Percentiles rank a stretch among this genome's conserved stretches.
Conservation (phyloP, 1,284 basidiomycete species). For the Ustilago xerochloae region DNA sequence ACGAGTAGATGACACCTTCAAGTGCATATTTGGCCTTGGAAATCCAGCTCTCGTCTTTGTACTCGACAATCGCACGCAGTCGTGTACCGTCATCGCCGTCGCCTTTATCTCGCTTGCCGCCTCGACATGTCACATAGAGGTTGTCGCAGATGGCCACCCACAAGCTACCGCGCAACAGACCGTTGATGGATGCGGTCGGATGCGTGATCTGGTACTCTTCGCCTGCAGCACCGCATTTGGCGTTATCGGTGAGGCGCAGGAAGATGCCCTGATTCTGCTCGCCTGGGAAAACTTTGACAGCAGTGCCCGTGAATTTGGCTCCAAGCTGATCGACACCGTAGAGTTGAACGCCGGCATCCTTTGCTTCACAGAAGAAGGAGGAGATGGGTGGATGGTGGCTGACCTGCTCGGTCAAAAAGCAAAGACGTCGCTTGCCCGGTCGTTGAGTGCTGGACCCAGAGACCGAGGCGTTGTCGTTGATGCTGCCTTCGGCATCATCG, state of each 20-base stretch:
- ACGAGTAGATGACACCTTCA: constrained; percentile 90
- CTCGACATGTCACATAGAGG: constrained; percentile 84
- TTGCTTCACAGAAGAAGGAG: constrained; percentile 73
- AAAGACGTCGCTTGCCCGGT: constrained; percentile 40
- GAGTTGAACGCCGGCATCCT: constrained; percentile 59
- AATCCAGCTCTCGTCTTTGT: constrained; percentile 98
- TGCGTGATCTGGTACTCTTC: constrained; percentile 79
- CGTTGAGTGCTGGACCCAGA: constrained; percentile 27
- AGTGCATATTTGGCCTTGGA: constrained; percentile 85
- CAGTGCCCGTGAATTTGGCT: constrained; percentile 71
- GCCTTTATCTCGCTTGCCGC: constrained; percentile 72
- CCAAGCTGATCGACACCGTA: constrained; percentile 84
- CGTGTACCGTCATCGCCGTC: constrained; percentile 66
- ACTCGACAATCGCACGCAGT: constrained; percentile 86
- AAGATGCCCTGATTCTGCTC: constrained; percentile 79
- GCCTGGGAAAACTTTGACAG: constrained; percentile 74
- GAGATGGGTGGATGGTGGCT: constrained; percentile 97
- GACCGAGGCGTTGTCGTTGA: constrained; percentile 31
- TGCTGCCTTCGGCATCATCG: constrained; percentile 18
- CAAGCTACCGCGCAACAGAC: constrained; percentile 86
- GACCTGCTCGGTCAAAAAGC: constrained; percentile 71
- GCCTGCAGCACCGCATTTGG: constrained; percentile 48
- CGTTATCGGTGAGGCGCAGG: constrained; percentile 52
- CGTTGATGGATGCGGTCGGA: constrained; percentile 88
- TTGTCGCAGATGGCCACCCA: constrained; percentile 85